A percentile compares a stretch with the other conserved stretches of the same genome.
Conservation (phyloP, 805 yeast species). For the Lipomyces mesembrius region DNA sequence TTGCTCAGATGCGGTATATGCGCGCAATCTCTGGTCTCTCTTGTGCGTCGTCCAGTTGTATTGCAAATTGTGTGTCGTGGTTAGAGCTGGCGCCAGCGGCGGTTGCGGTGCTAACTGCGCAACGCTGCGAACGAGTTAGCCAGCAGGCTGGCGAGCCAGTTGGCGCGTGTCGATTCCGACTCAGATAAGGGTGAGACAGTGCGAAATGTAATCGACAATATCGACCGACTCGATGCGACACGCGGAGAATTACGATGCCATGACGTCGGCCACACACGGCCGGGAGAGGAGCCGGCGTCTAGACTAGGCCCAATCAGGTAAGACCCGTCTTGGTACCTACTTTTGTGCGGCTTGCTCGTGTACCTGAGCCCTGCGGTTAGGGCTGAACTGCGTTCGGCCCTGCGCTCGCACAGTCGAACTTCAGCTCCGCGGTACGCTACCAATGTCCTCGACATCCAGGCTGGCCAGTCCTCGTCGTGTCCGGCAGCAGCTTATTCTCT, state of each 20-base stretch:
- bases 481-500: not conserved
- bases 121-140: no score
- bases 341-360: not conserved
- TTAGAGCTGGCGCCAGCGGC: no score
- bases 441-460: not conserved
- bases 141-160: not conserved
- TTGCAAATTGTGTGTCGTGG: no score
- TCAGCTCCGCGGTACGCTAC: not conserved
- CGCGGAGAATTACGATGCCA: not conserved
- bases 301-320: not conserved
- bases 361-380: not conserved
- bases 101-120: no score
- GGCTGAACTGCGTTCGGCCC: not conserved
- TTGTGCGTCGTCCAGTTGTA: no score
- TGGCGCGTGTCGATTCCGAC: not conserved
- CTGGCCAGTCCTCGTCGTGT: not conserved
- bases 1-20: no score
- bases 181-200: not conserved
- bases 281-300: not conserved
- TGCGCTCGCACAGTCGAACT: not conserved
- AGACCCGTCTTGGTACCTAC: not conserved
- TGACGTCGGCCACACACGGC: not conserved
- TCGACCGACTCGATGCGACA: not conserved
- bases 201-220: no score
- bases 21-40: no score